Evolutionary conservation across 768 basidiomycete species (phyloP), one percentile per base, ranked within the genome.

Genomic region (Lactarius sp.): DNA sequence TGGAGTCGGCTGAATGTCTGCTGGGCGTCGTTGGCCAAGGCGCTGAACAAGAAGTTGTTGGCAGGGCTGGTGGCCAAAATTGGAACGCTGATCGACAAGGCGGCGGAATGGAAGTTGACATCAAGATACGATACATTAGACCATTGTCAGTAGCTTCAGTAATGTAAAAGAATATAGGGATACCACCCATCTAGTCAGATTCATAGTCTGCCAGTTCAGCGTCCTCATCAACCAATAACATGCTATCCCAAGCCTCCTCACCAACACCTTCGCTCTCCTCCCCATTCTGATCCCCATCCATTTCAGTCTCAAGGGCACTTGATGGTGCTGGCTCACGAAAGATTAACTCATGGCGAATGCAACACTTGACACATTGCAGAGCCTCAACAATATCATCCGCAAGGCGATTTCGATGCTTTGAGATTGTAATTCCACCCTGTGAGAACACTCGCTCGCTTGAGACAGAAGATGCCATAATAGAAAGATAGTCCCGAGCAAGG

Each of bases 21-120:
- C 52, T 78, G 81, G 65, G 71, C 73, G 52, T 85, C 86, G 47
- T 85, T 89, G 52, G 74, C 64, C 14, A 70, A 52, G 34, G 85
- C 85, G 53, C 71, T 69, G 53, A 79, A 75, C 61, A 89, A 85
- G 68, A 78, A 77, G 71, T 77, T 77, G 51, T 79, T 92, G 46
- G 88, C 85, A 34, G 71, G 69, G 67, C 81, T 90, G 80, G 82
- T 91, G 7, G 78, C 80, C 10, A 87, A 89, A 55, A 91, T 92
- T 72, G 84, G 84, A 27, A 77, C 79, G 54, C 82, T 87, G 59
- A 89, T 86, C 37, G 84, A 88, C 72, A 80, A 80, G 71, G 85
- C 84, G 69, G 84, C 78, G 42, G 85, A 86, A 47, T 78, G 86
- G 66, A 89, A 85, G 55, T 78, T 91, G 59, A 90, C 88, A 27